Percentiles rank a stretch among this genome's conserved stretches.
phyloP scores from a whole-genome alignment of 768 basidiomycete genomes.

The Pisolithus microcarpus region DNA sequence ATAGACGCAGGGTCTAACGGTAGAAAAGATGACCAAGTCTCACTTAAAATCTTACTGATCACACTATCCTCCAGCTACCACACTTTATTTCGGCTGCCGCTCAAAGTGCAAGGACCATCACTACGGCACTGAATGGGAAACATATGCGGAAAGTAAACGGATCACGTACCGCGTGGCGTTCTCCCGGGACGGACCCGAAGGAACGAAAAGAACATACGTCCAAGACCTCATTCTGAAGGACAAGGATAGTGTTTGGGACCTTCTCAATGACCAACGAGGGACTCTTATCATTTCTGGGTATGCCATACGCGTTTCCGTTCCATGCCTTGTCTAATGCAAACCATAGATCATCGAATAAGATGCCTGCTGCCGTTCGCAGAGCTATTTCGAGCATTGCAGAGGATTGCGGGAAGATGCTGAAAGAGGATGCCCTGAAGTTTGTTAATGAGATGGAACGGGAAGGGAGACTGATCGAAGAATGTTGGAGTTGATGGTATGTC shows the following conservation, averaged over 20 bases:
- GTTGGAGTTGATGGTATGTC: constrained; percentile 16
- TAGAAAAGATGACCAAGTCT: constrained; percentile 20
- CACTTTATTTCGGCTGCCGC: constrained; percentile 88
- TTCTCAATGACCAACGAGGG: too few species aligned
- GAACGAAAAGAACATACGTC: constrained; percentile 71
- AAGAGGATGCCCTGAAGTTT: constrained; percentile 50
- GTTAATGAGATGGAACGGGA: constrained; percentile 61
- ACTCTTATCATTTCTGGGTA: too few species aligned
- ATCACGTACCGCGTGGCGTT: constrained; percentile 67
- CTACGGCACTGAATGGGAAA: constrained; percentile 65
- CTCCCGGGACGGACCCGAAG: constrained; percentile 74
- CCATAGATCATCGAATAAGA: constrained; percentile 86
- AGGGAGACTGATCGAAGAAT: constrained; percentile 73
- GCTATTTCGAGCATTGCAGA: constrained; percentile 50
- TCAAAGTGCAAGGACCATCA: constrained; percentile 71
- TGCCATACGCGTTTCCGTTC: neutral
- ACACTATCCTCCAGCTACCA: constrained; percentile 46
- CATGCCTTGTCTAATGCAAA: constrained; percentile 1
- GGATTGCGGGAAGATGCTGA: constrained; percentile 41
- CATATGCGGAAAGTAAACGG: constrained; percentile 32
- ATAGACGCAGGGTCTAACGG: constrained; percentile 47
- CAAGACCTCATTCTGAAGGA: constrained; percentile 76
- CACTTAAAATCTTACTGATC: neutral
- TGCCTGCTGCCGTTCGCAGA: constrained; percentile 84
- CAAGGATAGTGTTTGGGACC: constrained; percentile 6